These are phyloP conservation scores for Exophiala alcalophila DNA, from an alignment of 2,329 filamentous ascomycete species.

Conservation along the genomic window DNA sequence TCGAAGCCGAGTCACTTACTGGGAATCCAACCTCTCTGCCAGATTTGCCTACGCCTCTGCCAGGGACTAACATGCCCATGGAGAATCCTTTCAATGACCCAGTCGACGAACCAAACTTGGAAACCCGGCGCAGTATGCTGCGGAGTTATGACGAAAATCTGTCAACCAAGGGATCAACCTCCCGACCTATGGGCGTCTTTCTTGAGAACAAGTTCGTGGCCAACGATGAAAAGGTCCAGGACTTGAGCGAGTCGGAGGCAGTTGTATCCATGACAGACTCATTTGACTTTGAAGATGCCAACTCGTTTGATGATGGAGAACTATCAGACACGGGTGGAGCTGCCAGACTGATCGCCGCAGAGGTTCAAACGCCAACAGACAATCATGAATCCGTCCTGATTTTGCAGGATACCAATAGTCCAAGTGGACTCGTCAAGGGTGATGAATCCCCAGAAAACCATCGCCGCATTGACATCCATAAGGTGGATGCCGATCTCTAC, in stretches of 20 bases:
- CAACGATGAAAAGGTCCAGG: conserved; percentile 5
- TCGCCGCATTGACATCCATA: too few species aligned
- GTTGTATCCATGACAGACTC: too few species aligned
- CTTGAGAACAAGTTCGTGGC: conserved; percentile 4
- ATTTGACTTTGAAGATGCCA: too few species aligned
- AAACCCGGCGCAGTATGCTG: conserved; percentile 4
- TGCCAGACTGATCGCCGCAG: too few species aligned
- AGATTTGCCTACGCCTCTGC: conserved; percentile 5
- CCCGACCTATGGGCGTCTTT: conserved; percentile 1
- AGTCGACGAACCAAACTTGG: conserved; percentile 1
- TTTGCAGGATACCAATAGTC: too few species aligned
- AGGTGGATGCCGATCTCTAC: too few species aligned
- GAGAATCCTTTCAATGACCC: conserved; percentile 19
- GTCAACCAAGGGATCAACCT: neutral
- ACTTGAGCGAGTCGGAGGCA: neutral
- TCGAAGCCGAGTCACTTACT: conserved; percentile 1
- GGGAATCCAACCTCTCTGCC: neutral
- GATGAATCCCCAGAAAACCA: too few species aligned
- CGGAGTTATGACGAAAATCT: conserved; percentile 12
- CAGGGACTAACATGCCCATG: neutral
- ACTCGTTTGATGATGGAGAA: too few species aligned
- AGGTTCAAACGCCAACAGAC: too few species aligned
- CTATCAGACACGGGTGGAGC: too few species aligned
- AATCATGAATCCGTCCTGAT: too few species aligned
- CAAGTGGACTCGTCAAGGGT: too few species aligned